Base-by-base conservation (phyloP, 2,329 filamentous ascomycete species). In the Fusarium falciforme region DNA sequence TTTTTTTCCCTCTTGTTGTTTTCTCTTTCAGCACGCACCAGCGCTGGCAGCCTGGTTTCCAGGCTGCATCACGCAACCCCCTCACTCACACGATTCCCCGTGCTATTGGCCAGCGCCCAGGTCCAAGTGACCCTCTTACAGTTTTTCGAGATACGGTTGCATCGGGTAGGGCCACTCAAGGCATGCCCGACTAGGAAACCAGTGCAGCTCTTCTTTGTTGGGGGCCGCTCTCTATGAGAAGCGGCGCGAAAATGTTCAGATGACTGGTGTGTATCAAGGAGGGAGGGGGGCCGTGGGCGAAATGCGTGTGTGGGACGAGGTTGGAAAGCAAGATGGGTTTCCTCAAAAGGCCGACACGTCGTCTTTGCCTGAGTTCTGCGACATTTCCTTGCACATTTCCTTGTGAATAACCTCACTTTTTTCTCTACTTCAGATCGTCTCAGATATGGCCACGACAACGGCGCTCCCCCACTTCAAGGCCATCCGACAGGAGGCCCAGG, bases 401-500 rank as follows among this genome's bases (percentile, higher is more conserved):
- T 12, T 49, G 47, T 54, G 72, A 75, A 74, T 72, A 58, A 47
- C 69, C 72, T 75, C 72, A 67, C 68, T 67, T 73, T 58, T 31
- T 16, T 35, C 22, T 64, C 20, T 27, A 20, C 8, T 40, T 31
- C n/a, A 16, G 22, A 16, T 47, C 31, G 20, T 49, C 38, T 61
- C 29, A 63, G 31, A 17, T 12, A 69, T 76, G 73, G 38, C 52
- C 7, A 36, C 52, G 17, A 42, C 60, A 5, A 29, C 64, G 10
- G 20, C 64, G 35, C 62, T 67, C 65, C 68, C 69, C 61, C 67
- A 67, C 67, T 55, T 70, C 12, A 61, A 76, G 20, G 72, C 64
- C 14, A 65, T 70, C 66, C 79, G 79, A 33, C 77, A 81, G 67
- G 71, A 77, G 27, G 67, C 61, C 40, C 73, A 78, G 63, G 74